Evolutionary conservation across 768 basidiomycete genomes (phyloP), one percentile per base, ranked within the genome.

Genomic region (Glaciozyma martinii): DNA sequence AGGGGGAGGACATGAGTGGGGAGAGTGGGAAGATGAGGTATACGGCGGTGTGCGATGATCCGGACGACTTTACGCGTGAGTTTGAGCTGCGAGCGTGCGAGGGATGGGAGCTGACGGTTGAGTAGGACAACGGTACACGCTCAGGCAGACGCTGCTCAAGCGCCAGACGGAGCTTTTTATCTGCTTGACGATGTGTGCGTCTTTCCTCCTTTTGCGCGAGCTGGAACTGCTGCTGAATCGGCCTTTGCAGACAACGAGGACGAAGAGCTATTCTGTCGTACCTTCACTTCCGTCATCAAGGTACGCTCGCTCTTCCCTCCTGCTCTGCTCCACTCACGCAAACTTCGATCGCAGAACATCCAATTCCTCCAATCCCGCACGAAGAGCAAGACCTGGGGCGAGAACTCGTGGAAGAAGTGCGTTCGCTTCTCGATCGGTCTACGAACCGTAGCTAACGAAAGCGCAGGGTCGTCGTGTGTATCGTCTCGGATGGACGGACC

Each of bases 121-220:
- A 47, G 19, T 19, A 19, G 25, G 50, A 15, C 25, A 25, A 25
- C n/a, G 46, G n/a, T 52, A 52, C 15, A 52, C 23, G 25, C 80
- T 97, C 33, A 81, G 92, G 58, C 93, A 95, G 75, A 87, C 87
- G 73, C 83, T 88, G 72, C 82, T 78, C 66, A 84, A 85, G 40
- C 81, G 91, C 59, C 82, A 86, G 62, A 95, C 91, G 18, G 93
- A 97, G 74, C 75, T 97, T 60, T 88, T 94, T 78, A 87, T 97
- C 74, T 89, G 90, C 63, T 87, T 97, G 72, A 97, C 92, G 27
- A 92, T 95, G 90, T 95, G 25, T 27, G n/a, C 3, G 49, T 50
- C 21, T 6, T 5, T 27, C n/a, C 49, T 50, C 15, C 49, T 50
- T 15, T 15, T 50, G 5, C 15, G 23, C 5, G 18, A 46, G 44